Percentiles rank a stretch among this genome's conserved stretches.
Conservation (phyloP, 768 basidiomycete genomes). For the Auriculariales sp. region DNA sequence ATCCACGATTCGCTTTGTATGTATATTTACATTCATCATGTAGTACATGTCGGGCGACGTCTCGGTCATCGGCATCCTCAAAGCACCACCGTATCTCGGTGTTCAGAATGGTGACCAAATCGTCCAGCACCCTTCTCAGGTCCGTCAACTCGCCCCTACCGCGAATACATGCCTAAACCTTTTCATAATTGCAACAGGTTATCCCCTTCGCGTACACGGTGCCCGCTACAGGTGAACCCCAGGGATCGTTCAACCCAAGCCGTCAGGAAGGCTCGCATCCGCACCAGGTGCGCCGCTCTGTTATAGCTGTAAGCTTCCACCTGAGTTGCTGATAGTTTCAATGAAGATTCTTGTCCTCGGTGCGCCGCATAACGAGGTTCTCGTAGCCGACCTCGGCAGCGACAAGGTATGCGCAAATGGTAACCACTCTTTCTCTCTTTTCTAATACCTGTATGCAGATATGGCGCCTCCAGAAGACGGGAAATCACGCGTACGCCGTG, state of each 20-base stretch:
- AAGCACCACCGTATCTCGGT: slow-evolving; percentile 30
- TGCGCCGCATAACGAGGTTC: slow-evolving; percentile 33
- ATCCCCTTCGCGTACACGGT: slow-evolving; percentile 4
- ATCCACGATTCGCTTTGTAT: neutral
- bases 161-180: too few relatives aligned
- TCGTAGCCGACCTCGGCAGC: slow-evolving; percentile 63
- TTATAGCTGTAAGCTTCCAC: too few relatives aligned
- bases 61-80: slow-evolving; percentile 38
- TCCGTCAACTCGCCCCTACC: too few relatives aligned
- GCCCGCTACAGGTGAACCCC: slow-evolving; percentile 12
- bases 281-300: slow-evolving; percentile 63
- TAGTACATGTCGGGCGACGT: slow-evolving; percentile 62
- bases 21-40: slow-evolving; percentile 1
- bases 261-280: slow-evolving; percentile 66
- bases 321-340: too few relatives aligned
- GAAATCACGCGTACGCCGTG: slow-evolving; percentile 27
- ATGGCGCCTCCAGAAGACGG: slow-evolving; percentile 33
- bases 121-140: too few relatives aligned
- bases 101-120: too few relatives aligned
- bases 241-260: slow-evolving; percentile 46
- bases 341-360: slow-evolving; percentile 34
- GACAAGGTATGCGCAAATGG: too few relatives aligned
- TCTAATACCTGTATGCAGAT: too few relatives aligned
- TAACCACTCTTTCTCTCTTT: too few relatives aligned
- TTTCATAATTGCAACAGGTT: neutral